A percentile compares a stretch with the other conserved stretches of the same genome.
Evolutionary conservation across 2,329 filamentous ascomycete genomes (phyloP).

Genomic region (Paracamarosporium sp.): DNA sequence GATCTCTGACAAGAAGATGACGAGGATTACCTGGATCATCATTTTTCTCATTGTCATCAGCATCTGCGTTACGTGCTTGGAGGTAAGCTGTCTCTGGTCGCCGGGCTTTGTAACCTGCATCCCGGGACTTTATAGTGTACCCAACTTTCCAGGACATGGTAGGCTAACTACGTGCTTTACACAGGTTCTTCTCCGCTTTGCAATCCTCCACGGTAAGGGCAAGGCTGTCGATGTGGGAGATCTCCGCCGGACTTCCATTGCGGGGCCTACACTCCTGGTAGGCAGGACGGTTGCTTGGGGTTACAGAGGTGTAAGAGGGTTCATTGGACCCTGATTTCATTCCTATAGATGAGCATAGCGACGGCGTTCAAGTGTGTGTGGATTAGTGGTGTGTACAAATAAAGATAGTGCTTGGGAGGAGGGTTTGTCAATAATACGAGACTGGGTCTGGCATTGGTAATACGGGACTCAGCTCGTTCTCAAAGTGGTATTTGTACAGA

Average conservation of each 20-base stretch:
- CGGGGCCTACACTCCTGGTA: slow-evolving; percentile 10
- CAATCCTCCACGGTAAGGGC: slow-evolving; percentile 39
- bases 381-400: neutral
- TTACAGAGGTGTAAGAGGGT: slow-evolving; percentile 1
- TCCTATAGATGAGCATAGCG: neutral
- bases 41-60: slow-evolving; percentile 91
- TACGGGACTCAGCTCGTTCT: neutral
- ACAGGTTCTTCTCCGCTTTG: slow-evolving; percentile 77
- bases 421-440: neutral
- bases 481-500: too few species aligned
- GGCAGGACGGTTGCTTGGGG: slow-evolving; percentile 13
- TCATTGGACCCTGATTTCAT: neutral
- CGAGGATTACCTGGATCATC: slow-evolving; percentile 95
- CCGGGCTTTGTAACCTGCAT: too few species aligned
- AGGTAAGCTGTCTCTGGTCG: slow-evolving; percentile 49
- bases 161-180: neutral
- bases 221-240: slow-evolving; percentile 15
- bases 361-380: neutral
- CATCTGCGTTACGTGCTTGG: slow-evolving; percentile 88
- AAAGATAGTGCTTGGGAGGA: neutral
- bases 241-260: slow-evolving; percentile 7
- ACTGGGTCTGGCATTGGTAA: neutral
- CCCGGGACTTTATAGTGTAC: neutral
- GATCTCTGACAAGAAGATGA: slow-evolving; percentile 95
- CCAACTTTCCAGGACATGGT: neutral